Percentiles rank a stretch among this genome's conserved stretches.
Conservation (phyloP, 495 filamentous ascomycete species). For the Aspergillus nanangensis region DNA sequence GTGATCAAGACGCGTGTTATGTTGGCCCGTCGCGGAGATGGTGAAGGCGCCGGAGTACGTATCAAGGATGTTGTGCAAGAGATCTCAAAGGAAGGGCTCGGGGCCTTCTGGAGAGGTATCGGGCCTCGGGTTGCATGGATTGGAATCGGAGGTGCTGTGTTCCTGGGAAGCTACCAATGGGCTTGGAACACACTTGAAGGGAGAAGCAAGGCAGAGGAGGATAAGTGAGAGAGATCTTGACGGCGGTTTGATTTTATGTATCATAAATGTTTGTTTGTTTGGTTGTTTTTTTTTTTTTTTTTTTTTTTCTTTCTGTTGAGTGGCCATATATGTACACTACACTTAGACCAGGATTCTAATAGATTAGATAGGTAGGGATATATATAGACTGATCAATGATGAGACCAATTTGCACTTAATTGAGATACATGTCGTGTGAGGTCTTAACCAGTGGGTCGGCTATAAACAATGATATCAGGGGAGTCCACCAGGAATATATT, state of each 20-base stretch:
- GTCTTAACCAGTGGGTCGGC: too few species aligned
- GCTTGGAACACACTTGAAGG: constrained; percentile 67
- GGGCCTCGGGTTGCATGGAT: constrained; percentile 93
- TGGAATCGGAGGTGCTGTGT: constrained; percentile 86
- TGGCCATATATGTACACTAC: too few species aligned
- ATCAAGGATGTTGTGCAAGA: constrained; percentile 55
- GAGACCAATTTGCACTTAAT: background rate
- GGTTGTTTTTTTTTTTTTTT: background rate
- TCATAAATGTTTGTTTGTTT: background rate
- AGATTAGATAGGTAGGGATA: too few species aligned
- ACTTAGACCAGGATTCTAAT: too few species aligned
- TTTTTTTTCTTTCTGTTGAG: too few species aligned
- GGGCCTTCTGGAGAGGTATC: constrained; percentile 83
- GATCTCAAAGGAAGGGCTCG: constrained; percentile 67
- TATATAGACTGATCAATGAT: constrained; percentile 6
- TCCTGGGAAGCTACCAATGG: constrained; percentile 94
- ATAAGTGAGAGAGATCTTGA: constrained; percentile 2
- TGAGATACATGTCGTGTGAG: too few species aligned
- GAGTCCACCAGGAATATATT: too few species aligned
- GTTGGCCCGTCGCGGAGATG: constrained; percentile 56
- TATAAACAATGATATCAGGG: too few species aligned
- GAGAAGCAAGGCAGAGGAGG: constrained; percentile 15
- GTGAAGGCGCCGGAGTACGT: constrained; percentile 43
- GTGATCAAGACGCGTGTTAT: constrained; percentile 97
- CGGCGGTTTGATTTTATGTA: constrained; percentile 7